Evolutionary conservation across 139 green algal genomes (phyloP).

Genomic region (Volvox reticuliferus): DNA sequence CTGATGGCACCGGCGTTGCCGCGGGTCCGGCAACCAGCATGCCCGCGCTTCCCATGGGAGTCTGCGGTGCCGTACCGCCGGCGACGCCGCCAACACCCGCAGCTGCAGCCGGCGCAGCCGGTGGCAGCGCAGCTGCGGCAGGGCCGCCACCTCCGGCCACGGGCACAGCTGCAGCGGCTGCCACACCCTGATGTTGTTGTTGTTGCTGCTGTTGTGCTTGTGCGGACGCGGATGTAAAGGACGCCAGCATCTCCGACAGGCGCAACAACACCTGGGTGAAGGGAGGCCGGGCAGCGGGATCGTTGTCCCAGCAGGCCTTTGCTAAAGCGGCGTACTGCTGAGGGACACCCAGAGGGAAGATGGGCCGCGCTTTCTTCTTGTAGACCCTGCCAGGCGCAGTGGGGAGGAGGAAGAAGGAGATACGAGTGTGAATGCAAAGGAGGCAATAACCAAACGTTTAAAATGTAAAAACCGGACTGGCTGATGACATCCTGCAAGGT

Average conservation of each 20-base stretch:
- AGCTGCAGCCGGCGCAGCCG: background rate
- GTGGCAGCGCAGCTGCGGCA: background rate
- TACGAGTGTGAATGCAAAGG: background rate
- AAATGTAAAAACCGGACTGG: too few relatives aligned
- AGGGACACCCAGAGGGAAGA: slow-evolving; percentile 69
- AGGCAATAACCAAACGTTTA: too few relatives aligned
- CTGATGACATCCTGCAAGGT: too few relatives aligned
- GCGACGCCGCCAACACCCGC: background rate
- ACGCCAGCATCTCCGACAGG: slow-evolving; percentile 63
- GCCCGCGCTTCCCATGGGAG: background rate
- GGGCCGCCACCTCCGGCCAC: background rate
- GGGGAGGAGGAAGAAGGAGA: background rate
- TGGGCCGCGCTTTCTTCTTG: slow-evolving; percentile 71
- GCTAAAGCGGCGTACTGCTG: slow-evolving; percentile 66
- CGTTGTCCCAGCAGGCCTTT: slow-evolving; percentile 69
- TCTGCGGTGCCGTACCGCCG: background rate
- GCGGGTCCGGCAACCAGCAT: background rate
- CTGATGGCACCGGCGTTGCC: background rate
- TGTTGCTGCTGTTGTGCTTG: slow-evolving; percentile 1
- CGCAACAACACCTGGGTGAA: slow-evolving; percentile 54
- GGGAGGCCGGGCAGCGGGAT: slow-evolving; percentile 53
- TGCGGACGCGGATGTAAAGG: slow-evolving; percentile 57
- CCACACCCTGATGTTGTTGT: background rate
- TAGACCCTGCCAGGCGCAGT: slow-evolving; percentile 51
- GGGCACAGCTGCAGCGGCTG: background rate